A percentile compares a stretch with the other conserved stretches of the same genome.
Evolutionary conservation across 371 early-diverging fungal genomes (phyloP).

Genomic region (Dinochytrium kinnereticum): DNA sequence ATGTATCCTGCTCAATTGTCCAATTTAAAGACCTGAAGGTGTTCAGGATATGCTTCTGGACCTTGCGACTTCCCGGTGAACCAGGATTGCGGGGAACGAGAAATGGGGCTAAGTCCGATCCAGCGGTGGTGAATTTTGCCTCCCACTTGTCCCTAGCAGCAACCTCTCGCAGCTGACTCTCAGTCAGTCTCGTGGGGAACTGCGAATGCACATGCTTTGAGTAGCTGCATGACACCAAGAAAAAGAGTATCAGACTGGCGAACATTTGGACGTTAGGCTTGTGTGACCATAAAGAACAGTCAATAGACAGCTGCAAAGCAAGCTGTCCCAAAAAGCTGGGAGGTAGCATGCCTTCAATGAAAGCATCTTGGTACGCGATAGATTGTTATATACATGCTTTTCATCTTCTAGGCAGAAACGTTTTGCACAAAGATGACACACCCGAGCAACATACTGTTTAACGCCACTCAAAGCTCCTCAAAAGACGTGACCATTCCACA

Average conservation of each 20-base stretch:
- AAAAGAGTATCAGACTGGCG: too few species aligned
- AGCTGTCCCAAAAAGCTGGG: too few species aligned
- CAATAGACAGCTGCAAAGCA: too few species aligned
- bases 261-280: too few species aligned
- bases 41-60: conserved; percentile 76
- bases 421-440: not conserved
- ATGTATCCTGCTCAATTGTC: conserved; percentile 81
- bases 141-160: not conserved
- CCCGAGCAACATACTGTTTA: not conserved
- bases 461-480: not conserved
- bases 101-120: conserved; percentile 26
- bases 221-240: conserved; percentile 2
- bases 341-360: too few species aligned
- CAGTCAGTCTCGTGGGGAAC: not conserved
- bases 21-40: conserved; percentile 66
- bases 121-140: not conserved
- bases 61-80: conserved; percentile 39
- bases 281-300: too few species aligned
- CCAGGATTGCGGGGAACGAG: not conserved
- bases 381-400: not conserved
- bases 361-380: too few species aligned
- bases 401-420: not conserved
- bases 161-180: not conserved
- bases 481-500: not conserved
- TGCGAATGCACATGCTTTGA: conserved; percentile 9